phyloP scores from a whole-genome alignment of 495 filamentous ascomycete species.

The Pseudoneurospora amorphoporcata region DNA sequence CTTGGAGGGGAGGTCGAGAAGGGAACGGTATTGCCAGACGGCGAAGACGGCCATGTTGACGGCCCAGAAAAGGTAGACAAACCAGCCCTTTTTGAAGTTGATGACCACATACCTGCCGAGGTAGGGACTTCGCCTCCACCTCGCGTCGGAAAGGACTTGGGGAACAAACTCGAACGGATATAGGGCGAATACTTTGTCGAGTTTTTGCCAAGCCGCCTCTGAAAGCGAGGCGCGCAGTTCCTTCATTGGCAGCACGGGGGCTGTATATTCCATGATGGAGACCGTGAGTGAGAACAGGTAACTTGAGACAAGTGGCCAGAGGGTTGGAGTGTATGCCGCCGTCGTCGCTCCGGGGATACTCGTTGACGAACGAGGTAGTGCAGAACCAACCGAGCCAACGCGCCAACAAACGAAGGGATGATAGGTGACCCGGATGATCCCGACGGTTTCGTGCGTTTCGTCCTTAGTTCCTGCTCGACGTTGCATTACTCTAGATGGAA shows the following conservation, averaged over 20 bases:
- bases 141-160: background rate
- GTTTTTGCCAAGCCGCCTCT: background rate
- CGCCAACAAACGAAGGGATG: background rate
- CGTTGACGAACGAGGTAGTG: background rate
- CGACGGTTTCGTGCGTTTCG: background rate
- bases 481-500: background rate
- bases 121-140: background rate
- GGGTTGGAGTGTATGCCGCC: background rate
- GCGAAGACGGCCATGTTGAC: background rate
- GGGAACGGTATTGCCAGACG: background rate
- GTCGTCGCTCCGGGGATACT: background rate
- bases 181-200: background rate
- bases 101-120: background rate
- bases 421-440: background rate
- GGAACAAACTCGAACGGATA: background rate
- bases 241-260: background rate
- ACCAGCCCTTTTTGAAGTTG: background rate
- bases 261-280: background rate
- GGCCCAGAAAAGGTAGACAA: background rate
- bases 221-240: background rate
- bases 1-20: background rate
- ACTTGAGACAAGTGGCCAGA: background rate
- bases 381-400: background rate
- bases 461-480: background rate
- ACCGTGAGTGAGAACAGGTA: background rate